A percentile compares a stretch with the other conserved stretches of the same genome.
Evolutionary conservation across 257 asterid genomes (phyloP).

Genomic region (Plantago elongata): DNA sequence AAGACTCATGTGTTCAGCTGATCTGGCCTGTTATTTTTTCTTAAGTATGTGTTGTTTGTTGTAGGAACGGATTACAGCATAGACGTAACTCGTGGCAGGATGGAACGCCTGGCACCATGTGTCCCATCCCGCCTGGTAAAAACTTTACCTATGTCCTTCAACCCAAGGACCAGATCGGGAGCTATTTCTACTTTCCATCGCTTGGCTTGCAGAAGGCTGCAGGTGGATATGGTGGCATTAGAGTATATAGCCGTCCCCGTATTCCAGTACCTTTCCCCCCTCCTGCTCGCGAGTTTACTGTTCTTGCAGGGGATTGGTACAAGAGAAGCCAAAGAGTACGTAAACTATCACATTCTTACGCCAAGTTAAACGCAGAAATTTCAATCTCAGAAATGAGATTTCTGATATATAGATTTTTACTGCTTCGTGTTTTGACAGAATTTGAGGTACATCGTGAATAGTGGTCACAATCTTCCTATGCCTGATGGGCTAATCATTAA

Average conservation of each 20-base stretch:
- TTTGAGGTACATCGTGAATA: conserved; percentile 62
- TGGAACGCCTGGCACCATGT: conserved; percentile 72
- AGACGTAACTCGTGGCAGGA: conserved; percentile 98
- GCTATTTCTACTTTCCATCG: conserved; percentile 87
- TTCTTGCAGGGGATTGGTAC: conserved; percentile 94
- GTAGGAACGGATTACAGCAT: conserved; percentile 91
- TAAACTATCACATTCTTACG: neutral
- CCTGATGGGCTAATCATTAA: conserved; percentile 95
- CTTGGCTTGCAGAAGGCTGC: conserved; percentile 80
- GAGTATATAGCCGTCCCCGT: conserved; percentile 72
- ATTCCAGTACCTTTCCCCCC: conserved; percentile 87
- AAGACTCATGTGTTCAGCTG: too few species aligned
- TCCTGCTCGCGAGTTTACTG: conserved; percentile 67
- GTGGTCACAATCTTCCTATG: conserved; percentile 75
- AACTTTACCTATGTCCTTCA: conserved; percentile 81
- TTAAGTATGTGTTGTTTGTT: neutral
- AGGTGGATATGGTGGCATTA: conserved; percentile 85
- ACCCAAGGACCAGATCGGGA: conserved; percentile 92
- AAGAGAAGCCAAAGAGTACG: conserved; percentile 73
- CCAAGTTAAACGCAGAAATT: too few species aligned
- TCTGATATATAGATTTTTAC: neutral
- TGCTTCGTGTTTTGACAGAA: conserved; percentile 42
- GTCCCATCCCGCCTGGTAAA: conserved; percentile 80
- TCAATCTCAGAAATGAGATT: neutral
- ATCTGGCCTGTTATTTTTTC: neutral